Evolutionary conservation across 2,329 filamentous ascomycete genomes (phyloP), one percentile per base, ranked within the genome.

Genomic region (Stemphylium lycopersici): DNA sequence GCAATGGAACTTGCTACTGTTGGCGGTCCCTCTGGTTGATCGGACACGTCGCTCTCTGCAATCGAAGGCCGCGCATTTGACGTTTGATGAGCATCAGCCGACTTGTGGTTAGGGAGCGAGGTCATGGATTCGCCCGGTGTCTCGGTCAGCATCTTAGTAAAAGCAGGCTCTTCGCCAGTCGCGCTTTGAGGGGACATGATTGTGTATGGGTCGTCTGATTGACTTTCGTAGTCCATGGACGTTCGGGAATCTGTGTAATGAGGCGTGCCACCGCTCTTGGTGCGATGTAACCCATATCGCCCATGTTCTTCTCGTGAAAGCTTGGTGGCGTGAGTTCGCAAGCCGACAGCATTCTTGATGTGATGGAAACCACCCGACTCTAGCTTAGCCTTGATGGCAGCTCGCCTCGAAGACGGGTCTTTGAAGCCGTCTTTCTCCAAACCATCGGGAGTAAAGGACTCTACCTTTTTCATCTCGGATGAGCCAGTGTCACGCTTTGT

Each of bases 331-430:
- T 80, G 76, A 11, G 71, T 73, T 18, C 77, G 74, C 32, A 79
- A 68, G 31, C 90, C 90, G 32, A 96, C 89, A 2, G 87, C 91
- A 69, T 93, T 91, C 69, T 93, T 93, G 72, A 97, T 92, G 32
- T 90, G 87, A 1, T 90, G 90, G 51, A 96, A 83, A 0, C 92
- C 91, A 41, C 89, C 87, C 40, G 91, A 90, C 74, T 96, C 91
- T 58, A 84, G 90, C 61, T 89, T 89, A 4, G 85, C 90, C 72
- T 90, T 95, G 73, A 93, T 89, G 13, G 91, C 83, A 0, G 85
- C 84, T 31, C 71, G 63, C 62, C 83, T 87, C 26, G 87, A 84
- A 20, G 85, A 72, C 18, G 81, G 76, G 13, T 84, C 82, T 59
- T 86, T 84, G 24, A 37, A 36, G 7, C 83, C 81, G 59, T 71